Evolutionary conservation across 2,329 filamentous ascomycete genomes (phyloP), one percentile per base, ranked within the genome.

Genomic region (Fusarium buxicola): DNA sequence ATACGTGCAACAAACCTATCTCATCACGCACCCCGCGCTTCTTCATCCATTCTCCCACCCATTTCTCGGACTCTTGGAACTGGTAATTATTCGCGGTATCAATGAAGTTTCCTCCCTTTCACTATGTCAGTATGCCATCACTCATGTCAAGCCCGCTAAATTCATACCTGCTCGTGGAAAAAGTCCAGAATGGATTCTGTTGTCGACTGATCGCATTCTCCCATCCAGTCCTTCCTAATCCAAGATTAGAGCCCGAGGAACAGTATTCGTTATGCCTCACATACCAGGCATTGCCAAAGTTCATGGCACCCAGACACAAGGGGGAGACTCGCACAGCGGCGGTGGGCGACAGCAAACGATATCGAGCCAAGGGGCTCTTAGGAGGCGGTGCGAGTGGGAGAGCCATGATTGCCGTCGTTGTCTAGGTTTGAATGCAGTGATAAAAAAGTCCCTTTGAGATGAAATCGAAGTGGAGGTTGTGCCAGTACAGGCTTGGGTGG

Each of bases 1-100:
- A 28, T 28, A 9, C 9, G 46, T n/a, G 10, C 15, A 11, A 71
- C 79, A 58, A 68, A 84, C 82, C 80, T 74, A 92, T 84, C 71
- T 90, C 80, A 65, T 91, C 88, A 21, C 90, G 83, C 57, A 85
- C 85, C n/a, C 82, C 80, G 9, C 86, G 83, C 59, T 82, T 82
- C 67, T 81, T 80, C 86, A 90, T 89, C 88, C 89, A 92, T 65
- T 89, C 87, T 31, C 89, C 89, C 54, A 92, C 78, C 85, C 88
- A 89, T 48, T 69, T 74, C 74, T 92, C 89, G 1, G 85, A 85
- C 72, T 90, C 81, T 58, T 79, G 80, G 51, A 80, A 76, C 66
- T 90, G 88, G 75, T 92, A 92, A 73, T 88, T 88, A 76, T 87
- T 89, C 56, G 88, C 70, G 0, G 88, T 91, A 72, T 92, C 90